Evolutionary conservation across 2,329 filamentous ascomycete species (phyloP), one percentile per base, ranked within the genome.

Genomic region (Cercospora sp.): DNA sequence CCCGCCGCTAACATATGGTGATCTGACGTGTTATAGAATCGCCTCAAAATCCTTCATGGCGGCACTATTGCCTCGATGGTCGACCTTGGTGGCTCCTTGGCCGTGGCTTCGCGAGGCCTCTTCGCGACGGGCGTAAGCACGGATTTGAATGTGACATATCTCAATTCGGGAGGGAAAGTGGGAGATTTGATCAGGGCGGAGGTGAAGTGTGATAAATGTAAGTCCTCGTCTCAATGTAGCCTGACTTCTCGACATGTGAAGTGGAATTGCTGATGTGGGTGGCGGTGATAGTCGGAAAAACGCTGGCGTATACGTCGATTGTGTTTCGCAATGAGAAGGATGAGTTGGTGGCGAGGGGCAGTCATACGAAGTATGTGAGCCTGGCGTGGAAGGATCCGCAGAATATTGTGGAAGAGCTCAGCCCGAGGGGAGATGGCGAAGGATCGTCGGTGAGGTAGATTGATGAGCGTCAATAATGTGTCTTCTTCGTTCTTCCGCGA

Each of bases 21-120:
- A 28, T 28, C 28, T 28, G 28, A 53, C n/a, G 5, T 30, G n/a
- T 13, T 8, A 4, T 24, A 93, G 90, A 94, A 94, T 76, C 89
- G 91, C 1, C 82, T 94, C 0, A 86, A 88, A 63, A 93, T 90
- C 40, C 85, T 94, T 30, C 91, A 94, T 74, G 91, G 91, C 18
- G 91, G 91, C 3, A 92, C 91, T 0, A 89, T 94, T 30, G 91
- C 91, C 3, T 91, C 89, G 76, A 89, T 94, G 81, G 87, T 89
- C 58, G 88, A 91, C 72, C 85, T 90, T 0, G 88, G 89, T 4
- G 89, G 89, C 24, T 89, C 87, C 16, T 80, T 91, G 9, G 88
- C 88, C 8, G 86, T 91, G 49, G 89, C 88, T 6, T 90, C 88
- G 0, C 81, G 85, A 37, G 88, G 89, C 0, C 81, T 91, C 1